Evolutionary conservation across 2,329 filamentous ascomycete species (phyloP), one percentile per base, ranked within the genome.

Genomic region (Arthroderma uncinatum): DNA sequence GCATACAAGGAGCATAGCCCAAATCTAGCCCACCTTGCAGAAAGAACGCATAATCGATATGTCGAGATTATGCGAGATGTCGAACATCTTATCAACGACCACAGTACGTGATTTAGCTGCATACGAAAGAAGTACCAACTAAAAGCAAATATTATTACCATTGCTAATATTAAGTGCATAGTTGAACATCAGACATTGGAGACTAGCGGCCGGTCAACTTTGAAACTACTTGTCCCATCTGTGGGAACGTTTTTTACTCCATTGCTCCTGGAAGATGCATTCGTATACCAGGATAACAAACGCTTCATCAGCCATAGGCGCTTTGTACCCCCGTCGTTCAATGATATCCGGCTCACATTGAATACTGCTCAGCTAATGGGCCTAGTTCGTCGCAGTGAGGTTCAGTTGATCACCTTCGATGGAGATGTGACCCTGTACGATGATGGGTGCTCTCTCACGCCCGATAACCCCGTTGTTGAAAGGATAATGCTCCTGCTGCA

Each of bases 381-480:
- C 39, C 82, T 97, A n/a, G 86, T 89, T 14, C 82, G 82, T 23
- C 76, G 78, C 47, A 85, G 86, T 21, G 80, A 82, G 3, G 79
- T 96, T 7, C 84, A 93, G 64, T 80, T 98, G 2, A 85, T 95
- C 56, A 98, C 93, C 0, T 98, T 98, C 69, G 93, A 98, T 71
- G 93, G 93, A 72, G 93, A 98, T 72, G 90, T 98, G 54, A 98
- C 93, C 0, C 79, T 98, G 21, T 98, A 98, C 70, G 87, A 90
- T 58, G 87, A 98, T 67, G 93, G 93, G 10, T 80, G 89, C 65
- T 88, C 83, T 62, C 78, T 98, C 7, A 83, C 85, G 56, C 77
- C 84, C 0, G 78, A 82, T 14, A 95, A 87, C 68, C 87, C 89
- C 0, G 83, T 95, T 14, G 90, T 97, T 55, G 75, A 75, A 2